A percentile compares a stretch with the other conserved stretches of the same genome.
phyloP scores from a whole-genome alignment of 1,284 basidiomycete genomes.

The Tremellales sp. region DNA sequence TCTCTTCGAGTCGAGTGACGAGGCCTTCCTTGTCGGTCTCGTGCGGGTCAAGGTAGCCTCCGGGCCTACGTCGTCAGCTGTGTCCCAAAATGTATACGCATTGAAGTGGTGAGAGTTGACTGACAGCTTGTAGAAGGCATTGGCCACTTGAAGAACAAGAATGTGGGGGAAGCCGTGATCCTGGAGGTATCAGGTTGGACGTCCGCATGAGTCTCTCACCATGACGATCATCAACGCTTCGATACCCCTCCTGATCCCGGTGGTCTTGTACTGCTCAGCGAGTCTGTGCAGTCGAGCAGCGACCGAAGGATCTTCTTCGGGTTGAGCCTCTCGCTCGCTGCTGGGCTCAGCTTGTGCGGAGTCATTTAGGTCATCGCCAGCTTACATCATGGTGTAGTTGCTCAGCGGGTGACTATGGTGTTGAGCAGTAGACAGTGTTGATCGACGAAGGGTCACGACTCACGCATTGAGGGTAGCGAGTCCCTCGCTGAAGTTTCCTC shows the following conservation, averaged over 20 bases:
- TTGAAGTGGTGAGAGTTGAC: conserved; percentile 37
- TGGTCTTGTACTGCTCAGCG: conserved; percentile 95
- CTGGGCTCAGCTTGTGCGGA: neutral
- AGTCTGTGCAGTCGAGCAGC: conserved; percentile 80
- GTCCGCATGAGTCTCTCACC: conserved; percentile 47
- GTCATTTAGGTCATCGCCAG: no score
- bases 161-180: conserved; percentile 93
- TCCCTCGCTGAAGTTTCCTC: neutral
- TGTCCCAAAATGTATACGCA: neutral
- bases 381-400: conserved; percentile 9
- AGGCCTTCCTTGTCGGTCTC: conserved; percentile 89
- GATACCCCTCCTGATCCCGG: conserved; percentile 87
- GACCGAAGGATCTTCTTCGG: conserved; percentile 93
- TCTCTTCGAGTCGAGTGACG: conserved; percentile 78
- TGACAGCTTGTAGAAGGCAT: conserved; percentile 97
- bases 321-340: conserved; percentile 66
- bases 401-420: conserved; percentile 5
- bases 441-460: neutral
- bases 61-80: conserved; percentile 61
- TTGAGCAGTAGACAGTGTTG: neutral
- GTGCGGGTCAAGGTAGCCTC: conserved; percentile 95
- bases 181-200: conserved; percentile 17
- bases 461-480: conserved; percentile 3
- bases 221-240: conserved; percentile 97
- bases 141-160: conserved; percentile 95